Percentiles rank a stretch among this genome's conserved stretches.
phyloP scores from a whole-genome alignment of 495 filamentous ascomycete genomes.

The Xylaria castorea region DNA sequence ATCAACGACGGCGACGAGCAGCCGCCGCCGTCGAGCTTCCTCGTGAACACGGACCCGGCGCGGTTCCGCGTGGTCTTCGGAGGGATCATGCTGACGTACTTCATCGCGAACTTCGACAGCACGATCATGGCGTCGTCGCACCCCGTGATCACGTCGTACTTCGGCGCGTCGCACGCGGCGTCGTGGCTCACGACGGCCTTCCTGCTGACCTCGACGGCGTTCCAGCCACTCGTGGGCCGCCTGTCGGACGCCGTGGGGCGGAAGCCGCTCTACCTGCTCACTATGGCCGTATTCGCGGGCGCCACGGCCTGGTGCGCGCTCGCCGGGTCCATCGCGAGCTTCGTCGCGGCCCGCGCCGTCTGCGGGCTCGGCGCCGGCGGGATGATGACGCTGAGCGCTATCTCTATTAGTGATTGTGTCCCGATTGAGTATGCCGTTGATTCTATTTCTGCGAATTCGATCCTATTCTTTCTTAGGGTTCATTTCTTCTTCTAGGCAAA shows the following conservation, averaged over 20 bases:
- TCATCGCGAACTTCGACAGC: conserved; percentile 67
- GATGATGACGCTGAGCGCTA: conserved; percentile 73
- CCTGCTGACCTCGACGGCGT: conserved; percentile 74
- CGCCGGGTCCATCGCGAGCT: conserved; percentile 72
- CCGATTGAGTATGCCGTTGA: conserved; percentile 66
- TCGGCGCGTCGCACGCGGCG: conserved; percentile 73
- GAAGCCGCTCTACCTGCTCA: conserved; percentile 71
- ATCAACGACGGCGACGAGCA: not conserved
- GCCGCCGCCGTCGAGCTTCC: conserved; percentile 39
- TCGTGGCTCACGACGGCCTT: conserved; percentile 86
- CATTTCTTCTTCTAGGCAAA: not conserved
- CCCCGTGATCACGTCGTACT: conserved; percentile 81
- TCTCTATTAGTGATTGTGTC: conserved; percentile 77
- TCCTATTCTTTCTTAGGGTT: no score
- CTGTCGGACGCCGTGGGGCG: conserved; percentile 76
- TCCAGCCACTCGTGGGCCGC: conserved; percentile 75
- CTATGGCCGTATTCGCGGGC: conserved; percentile 66
- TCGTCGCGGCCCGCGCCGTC: conserved; percentile 74
- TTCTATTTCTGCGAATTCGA: not conserved
- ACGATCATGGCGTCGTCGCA: conserved; percentile 85
- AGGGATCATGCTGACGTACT: conserved; percentile 47
- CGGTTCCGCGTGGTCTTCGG: conserved; percentile 50
- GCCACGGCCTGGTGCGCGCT: conserved; percentile 77
- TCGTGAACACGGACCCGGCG: conserved; percentile 42
- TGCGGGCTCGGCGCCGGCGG: conserved; percentile 80